These are phyloP conservation scores for Pythium vanterpoolii DNA, from an alignment of 352 stramenopile species.

Conservation along the genomic window DNA sequence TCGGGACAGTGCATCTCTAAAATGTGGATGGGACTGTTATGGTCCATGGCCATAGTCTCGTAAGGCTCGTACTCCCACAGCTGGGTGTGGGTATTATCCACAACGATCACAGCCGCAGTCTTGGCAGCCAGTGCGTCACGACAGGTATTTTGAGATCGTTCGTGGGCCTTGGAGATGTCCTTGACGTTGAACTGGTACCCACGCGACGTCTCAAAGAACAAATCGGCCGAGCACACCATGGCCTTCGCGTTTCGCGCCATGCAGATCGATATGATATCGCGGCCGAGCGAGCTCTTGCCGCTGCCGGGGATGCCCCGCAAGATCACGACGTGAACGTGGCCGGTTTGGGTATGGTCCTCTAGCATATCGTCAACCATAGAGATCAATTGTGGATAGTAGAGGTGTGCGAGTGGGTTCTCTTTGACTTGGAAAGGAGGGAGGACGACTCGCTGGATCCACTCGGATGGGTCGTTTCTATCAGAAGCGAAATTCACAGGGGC, in stretches of 20 bases:
- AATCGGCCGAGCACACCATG: constrained; percentile 57
- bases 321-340: constrained; percentile 46
- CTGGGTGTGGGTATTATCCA: constrained; percentile 76
- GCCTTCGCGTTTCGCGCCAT: constrained; percentile 20
- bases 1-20: constrained; percentile 60
- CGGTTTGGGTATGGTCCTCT: constrained; percentile 10
- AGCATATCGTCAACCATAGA: constrained; percentile 41
- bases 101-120: constrained; percentile 36
- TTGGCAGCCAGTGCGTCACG: constrained; percentile 24
- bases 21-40: constrained; percentile 3
- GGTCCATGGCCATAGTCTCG: constrained; percentile 12
- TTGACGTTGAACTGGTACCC: constrained; percentile 67
- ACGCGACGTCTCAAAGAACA: constrained; percentile 55
- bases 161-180: constrained; percentile 44
- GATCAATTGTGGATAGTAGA: constrained; percentile 34
- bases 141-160: constrained; percentile 42
- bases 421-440: not conserved
- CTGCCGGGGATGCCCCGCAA: constrained; percentile 69
- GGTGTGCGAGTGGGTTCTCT: not conserved
- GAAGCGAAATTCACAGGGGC: not conserved
- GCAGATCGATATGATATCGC: constrained; percentile 42
- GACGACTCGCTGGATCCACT: constrained; percentile 16
- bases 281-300: constrained; percentile 60
- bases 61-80: constrained; percentile 68
- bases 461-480: not conserved